Conservation (phyloP, 352 stramenopile species). For the Pythium aphanidermatum region DNA sequence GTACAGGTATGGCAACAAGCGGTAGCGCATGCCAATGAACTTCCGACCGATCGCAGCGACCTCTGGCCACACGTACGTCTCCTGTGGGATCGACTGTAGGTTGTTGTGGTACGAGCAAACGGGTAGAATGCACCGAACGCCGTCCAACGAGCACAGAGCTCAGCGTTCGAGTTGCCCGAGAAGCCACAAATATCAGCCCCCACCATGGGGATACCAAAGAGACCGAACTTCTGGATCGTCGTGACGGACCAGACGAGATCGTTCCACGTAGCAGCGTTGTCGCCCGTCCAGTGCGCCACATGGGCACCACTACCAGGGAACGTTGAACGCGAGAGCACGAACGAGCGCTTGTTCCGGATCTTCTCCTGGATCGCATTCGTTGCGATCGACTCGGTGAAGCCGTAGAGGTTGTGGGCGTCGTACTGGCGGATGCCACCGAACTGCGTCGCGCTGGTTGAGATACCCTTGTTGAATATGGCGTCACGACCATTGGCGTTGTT, state of each 20-base stretch:
- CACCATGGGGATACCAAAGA: constrained; percentile 81
- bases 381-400: constrained; percentile 63
- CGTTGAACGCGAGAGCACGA: constrained; percentile 67
- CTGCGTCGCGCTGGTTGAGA: constrained; percentile 51
- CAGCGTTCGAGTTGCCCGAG: constrained; percentile 37
- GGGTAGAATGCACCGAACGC: constrained; percentile 70
- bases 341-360: constrained; percentile 49
- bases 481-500: constrained; percentile 40
- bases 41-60: constrained; percentile 41
- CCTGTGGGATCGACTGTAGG: constrained; percentile 36
- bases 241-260: constrained; percentile 67
- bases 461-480: constrained; percentile 50
- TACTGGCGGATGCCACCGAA: constrained; percentile 57
- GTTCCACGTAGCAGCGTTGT: constrained; percentile 75
- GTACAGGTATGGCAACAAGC: constrained; percentile 76
- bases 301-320: constrained; percentile 58
- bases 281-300: constrained; percentile 70
- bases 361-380: constrained; percentile 48
- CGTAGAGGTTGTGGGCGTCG: constrained; percentile 80
- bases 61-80: constrained; percentile 60
- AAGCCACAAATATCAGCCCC: constrained; percentile 80
- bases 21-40: constrained; percentile 67
- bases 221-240: constrained; percentile 59
- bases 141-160: constrained; percentile 79
- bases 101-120: constrained; percentile 81